These are phyloP conservation scores for Neopestalotiopsis clavispora DNA, from an alignment of 2,329 filamentous ascomycete genomes.

Conservation along the genomic window DNA sequence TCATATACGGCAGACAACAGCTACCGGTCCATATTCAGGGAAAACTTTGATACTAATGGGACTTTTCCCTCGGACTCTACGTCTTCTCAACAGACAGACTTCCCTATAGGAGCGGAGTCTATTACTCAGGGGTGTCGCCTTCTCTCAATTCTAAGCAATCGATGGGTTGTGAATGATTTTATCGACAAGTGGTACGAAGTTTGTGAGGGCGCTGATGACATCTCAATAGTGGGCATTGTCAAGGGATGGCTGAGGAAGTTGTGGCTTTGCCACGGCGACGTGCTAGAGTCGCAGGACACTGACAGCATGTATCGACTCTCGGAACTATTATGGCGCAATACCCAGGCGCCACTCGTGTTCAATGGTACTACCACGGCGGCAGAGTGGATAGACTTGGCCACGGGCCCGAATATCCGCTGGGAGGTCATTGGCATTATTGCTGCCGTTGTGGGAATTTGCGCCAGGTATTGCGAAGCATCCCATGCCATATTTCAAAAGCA, in stretches of 20 bases:
- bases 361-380: slow-evolving; percentile 32
- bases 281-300: slow-evolving; percentile 35
- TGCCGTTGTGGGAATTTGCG: slow-evolving; percentile 32
- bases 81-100: not conserved
- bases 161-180: slow-evolving; percentile 33
- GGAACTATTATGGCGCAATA: slow-evolving; percentile 40
- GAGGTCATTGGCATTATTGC: slow-evolving; percentile 40
- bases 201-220: slow-evolving; percentile 30
- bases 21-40: slow-evolving; percentile 8
- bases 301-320: slow-evolving; percentile 37
- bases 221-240: slow-evolving; percentile 35
- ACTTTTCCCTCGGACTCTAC: not conserved
- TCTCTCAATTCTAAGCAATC: slow-evolving; percentile 37
- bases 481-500: slow-evolving; percentile 33
- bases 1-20: not conserved
- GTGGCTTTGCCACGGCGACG: slow-evolving; percentile 31
- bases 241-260: slow-evolving; percentile 38
- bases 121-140: slow-evolving; percentile 36
- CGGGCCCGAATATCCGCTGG: slow-evolving; percentile 38
- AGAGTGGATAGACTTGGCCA: slow-evolving; percentile 33
- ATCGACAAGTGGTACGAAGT: slow-evolving; percentile 35
- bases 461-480: slow-evolving; percentile 30
- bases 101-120: slow-evolving; percentile 24
- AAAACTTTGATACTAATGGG: slow-evolving; percentile 8
- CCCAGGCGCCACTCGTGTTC: slow-evolving; percentile 32